Evolutionary conservation across 1,284 basidiomycete species (phyloP).

Genomic region (Marasmius oreades): DNA sequence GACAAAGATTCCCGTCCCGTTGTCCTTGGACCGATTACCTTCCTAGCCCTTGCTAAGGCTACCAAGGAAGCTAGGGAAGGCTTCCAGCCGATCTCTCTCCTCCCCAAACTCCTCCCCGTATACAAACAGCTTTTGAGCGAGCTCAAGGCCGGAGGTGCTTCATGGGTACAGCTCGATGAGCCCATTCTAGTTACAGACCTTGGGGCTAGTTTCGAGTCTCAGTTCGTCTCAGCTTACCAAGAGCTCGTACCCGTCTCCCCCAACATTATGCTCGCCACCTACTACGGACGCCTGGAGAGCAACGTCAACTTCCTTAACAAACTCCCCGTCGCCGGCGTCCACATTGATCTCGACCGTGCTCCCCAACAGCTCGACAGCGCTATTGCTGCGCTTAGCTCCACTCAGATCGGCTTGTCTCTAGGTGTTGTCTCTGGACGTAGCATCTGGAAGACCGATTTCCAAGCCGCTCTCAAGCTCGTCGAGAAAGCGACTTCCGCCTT

Average conservation of each 20-base stretch:
- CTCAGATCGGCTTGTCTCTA: constrained; percentile 83
- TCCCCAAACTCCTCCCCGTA: constrained; percentile 87
- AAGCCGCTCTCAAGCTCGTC: constrained; percentile 77
- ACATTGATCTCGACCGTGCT: constrained; percentile 96
- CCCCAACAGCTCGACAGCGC: constrained; percentile 88
- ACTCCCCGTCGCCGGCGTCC: constrained; percentile 91
- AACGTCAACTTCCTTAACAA: constrained; percentile 90
- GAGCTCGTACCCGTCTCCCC: constrained; percentile 82
- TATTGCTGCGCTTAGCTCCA: constrained; percentile 80
- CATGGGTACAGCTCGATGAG: constrained; percentile 97
- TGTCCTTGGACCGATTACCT: constrained; percentile 93
- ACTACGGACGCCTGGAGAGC: constrained; percentile 94
- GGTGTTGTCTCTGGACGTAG: constrained; percentile 98
- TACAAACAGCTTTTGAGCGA: constrained; percentile 92
- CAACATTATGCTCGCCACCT: constrained; percentile 92
- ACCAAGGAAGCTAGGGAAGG: constrained; percentile 81
- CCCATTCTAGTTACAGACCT: constrained; percentile 93
- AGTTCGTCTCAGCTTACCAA: constrained; percentile 83
- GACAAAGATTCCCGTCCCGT: constrained; percentile 95
- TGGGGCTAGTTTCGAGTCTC: constrained; percentile 75
- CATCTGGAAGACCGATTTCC: constrained; percentile 99
- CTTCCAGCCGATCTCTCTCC: constrained; percentile 90
- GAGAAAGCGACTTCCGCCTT: constrained; percentile 85
- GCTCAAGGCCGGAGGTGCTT: constrained; percentile 90
- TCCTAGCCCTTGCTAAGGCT: constrained; percentile 92